Percentiles rank a stretch among this genome's conserved stretches.
phyloP scores from a whole-genome alignment of 1,139 yeast genomes.

The Arxiozyma heterogenica region DNA sequence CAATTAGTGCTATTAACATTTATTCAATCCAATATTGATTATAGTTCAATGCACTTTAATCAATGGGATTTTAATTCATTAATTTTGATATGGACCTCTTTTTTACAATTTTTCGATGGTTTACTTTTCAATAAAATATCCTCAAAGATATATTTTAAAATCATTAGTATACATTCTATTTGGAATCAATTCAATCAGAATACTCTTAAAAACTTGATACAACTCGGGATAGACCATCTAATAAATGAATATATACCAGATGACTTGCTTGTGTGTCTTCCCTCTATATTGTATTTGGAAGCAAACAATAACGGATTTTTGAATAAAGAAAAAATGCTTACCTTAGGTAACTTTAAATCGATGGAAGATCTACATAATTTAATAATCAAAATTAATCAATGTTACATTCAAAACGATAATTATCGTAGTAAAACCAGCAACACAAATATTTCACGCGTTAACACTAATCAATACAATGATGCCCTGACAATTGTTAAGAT shows the following conservation, averaged over 20 bases:
- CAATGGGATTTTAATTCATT: not conserved
- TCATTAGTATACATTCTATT: not conserved
- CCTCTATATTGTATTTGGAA: constrained; percentile 7
- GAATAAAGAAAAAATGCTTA: not conserved
- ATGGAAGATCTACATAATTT: constrained; percentile 10
- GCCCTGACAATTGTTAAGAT: not conserved
- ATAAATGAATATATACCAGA: constrained; percentile 3
- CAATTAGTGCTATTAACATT: not conserved
- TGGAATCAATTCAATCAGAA: not conserved
- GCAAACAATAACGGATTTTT: constrained; percentile 3
- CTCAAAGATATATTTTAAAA: constrained; percentile 2
- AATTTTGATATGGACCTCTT: not conserved
- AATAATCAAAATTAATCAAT: constrained; percentile 9
- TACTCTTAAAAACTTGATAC: not conserved
- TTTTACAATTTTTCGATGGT: not conserved
- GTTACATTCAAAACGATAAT: constrained; percentile 2
- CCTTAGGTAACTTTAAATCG: constrained; percentile 7
- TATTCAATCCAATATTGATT: not conserved
- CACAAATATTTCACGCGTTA: too few species aligned
- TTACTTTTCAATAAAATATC: not conserved
- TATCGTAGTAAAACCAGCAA: not conserved
- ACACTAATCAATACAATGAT: not conserved
- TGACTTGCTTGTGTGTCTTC: constrained; percentile 3
- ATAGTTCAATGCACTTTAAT: not conserved
- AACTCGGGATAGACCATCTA: not conserved